Evolutionary conservation across 257 asterid species (phyloP).

Genomic region (Voacanga thouarsii): DNA sequence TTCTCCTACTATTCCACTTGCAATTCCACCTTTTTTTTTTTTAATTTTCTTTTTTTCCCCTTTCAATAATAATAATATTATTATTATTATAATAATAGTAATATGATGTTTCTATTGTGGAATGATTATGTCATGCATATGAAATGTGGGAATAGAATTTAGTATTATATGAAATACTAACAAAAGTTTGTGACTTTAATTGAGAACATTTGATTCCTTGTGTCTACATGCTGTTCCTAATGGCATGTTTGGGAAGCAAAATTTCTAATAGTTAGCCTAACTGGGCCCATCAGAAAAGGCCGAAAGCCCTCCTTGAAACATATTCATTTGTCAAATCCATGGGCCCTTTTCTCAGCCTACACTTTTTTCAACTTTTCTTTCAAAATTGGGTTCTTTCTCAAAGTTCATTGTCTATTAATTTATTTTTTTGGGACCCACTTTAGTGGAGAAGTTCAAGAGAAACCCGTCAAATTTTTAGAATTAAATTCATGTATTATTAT

Average conservation of each 20-base stretch:
- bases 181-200: not conserved
- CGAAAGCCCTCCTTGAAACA: not conserved
- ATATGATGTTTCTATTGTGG: not conserved
- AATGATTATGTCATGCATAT: not conserved
- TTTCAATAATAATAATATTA: not conserved
- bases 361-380: not conserved
- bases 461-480: no score
- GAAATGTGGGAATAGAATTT: not conserved
- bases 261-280: not conserved
- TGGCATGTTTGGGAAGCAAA: not conserved
- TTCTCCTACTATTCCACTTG: conserved; percentile 1
- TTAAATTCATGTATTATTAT: no score
- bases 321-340: conserved; percentile 1
- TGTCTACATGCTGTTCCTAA: not conserved
- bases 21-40: not conserved
- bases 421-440: no score
- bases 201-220: not conserved
- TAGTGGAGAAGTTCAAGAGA: no score
- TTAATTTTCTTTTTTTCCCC: not conserved
- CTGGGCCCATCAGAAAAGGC: conserved; percentile 16
- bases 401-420: not conserved
- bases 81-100: no score
- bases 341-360: conserved; percentile 18
- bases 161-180: not conserved
- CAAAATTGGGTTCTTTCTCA: not conserved